Percentiles rank a stretch among this genome's conserved stretches.
These are phyloP conservation scores for Apiospora sp. DNA, from an alignment of 2,329 filamentous ascomycete species.

Conservation along the genomic window DNA sequence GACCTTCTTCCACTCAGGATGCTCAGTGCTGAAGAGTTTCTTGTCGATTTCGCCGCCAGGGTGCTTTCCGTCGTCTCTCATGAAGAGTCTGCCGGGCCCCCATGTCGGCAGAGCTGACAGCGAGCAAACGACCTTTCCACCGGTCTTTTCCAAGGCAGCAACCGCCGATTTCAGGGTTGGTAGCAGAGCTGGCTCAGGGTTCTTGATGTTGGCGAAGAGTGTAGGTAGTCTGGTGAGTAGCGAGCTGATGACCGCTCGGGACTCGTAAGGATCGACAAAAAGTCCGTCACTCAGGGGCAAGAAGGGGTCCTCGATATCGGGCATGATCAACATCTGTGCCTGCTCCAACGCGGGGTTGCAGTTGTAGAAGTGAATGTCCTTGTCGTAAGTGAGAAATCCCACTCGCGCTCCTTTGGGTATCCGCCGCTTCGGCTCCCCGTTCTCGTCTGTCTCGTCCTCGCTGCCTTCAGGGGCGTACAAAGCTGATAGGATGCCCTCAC, in stretches of 20 bases:
- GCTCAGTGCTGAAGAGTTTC: slow-evolving; percentile 90
- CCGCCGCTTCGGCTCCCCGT: slow-evolving; percentile 60
- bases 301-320: slow-evolving; percentile 96
- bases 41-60: slow-evolving; percentile 89
- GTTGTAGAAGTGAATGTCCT: slow-evolving; percentile 98
- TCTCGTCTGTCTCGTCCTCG: slow-evolving; percentile 59
- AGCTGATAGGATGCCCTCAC: slow-evolving; percentile 84
- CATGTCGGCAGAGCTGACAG: slow-evolving; percentile 88
- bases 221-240: slow-evolving; percentile 83
- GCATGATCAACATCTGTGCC: slow-evolving; percentile 98
- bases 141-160: slow-evolving; percentile 83
- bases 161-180: slow-evolving; percentile 85
- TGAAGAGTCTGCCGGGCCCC: slow-evolving; percentile 84
- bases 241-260: slow-evolving; percentile 81
- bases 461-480: slow-evolving; percentile 76
- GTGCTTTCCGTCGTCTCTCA: slow-evolving; percentile 88
- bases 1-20: slow-evolving; percentile 85
- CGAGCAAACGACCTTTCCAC: slow-evolving; percentile 91
- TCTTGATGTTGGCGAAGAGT: slow-evolving; percentile 88
- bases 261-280: slow-evolving; percentile 94
- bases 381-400: slow-evolving; percentile 95
- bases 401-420: slow-evolving; percentile 85
- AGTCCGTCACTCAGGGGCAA: slow-evolving; percentile 89
- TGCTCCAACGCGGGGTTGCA: slow-evolving; percentile 80
- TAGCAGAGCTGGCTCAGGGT: slow-evolving; percentile 87